These are phyloP conservation scores for Erodium moschatum DNA, from an alignment of 441 rosid genomes.

Conservation along the genomic window DNA sequence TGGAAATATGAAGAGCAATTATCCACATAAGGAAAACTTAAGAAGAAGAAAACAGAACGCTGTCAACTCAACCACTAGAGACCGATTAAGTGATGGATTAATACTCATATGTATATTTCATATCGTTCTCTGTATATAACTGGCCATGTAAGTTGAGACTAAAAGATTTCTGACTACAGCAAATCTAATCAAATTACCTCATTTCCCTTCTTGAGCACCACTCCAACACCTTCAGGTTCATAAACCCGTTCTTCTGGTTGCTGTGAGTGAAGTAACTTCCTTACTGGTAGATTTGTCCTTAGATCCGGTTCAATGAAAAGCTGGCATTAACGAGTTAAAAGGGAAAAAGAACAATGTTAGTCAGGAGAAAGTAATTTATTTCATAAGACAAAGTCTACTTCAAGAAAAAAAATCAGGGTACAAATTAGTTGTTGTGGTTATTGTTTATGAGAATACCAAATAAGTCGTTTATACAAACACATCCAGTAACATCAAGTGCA, in stretches of 20 bases:
- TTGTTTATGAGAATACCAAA: neutral
- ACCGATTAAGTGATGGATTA: neutral
- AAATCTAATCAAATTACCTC: constrained; percentile 43
- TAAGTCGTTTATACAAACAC: neutral
- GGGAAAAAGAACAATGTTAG: neutral
- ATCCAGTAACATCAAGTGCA: neutral
- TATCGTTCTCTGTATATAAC: neutral
- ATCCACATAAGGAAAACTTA: neutral
- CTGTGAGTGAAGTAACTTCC: constrained; percentile 45
- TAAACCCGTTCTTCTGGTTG: constrained; percentile 65
- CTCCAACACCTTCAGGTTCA: constrained; percentile 63
- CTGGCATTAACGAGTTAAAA: constrained; percentile 33
- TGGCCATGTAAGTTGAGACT: neutral
- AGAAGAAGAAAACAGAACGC: neutral
- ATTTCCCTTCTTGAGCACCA: constrained; percentile 64
- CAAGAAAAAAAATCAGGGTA: neutral
- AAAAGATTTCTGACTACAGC: neutral
- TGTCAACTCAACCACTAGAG: neutral
- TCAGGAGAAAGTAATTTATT: neutral
- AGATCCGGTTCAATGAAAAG: constrained; percentile 78
- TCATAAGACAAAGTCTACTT: neutral
- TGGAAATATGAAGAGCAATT: neutral
- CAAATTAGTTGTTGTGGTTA: neutral
- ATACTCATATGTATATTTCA: neutral
- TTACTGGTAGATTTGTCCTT: constrained; percentile 60